Evolutionary conservation across 441 rosid species (phyloP).

Genomic region (Geranium incanum): DNA sequence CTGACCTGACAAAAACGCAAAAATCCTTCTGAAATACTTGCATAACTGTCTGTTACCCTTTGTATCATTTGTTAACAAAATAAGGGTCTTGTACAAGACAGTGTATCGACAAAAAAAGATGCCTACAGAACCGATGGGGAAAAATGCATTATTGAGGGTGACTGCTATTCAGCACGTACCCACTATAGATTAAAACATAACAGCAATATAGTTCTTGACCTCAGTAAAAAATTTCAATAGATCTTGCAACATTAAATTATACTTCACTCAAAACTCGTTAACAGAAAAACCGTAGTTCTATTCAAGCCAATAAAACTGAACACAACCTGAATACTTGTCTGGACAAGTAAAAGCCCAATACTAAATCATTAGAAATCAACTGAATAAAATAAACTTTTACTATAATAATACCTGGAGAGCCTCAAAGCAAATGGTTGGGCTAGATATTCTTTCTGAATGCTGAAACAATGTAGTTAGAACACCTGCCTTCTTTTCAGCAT

Average conservation of each 20-base stretch:
- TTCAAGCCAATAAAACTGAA: not conserved
- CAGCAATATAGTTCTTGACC: not conserved
- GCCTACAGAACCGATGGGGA: not conserved
- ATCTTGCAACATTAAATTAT: not conserved
- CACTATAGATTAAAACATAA: not conserved
- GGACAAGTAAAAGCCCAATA: not conserved
- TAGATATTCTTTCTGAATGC: constrained; percentile 43
- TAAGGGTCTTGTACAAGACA: not conserved
- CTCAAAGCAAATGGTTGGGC: constrained; percentile 63
- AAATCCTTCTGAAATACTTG: not conserved
- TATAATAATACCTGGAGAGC: constrained; percentile 63
- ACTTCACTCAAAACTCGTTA: not conserved
- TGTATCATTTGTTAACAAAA: not conserved
- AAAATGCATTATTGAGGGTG: not conserved
- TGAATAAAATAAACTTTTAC: constrained; percentile 15
- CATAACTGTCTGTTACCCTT: not conserved
- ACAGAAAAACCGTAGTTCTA: not conserved
- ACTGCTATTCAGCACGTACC: not conserved
- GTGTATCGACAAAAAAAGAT: not conserved
- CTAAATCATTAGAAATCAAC: not conserved
- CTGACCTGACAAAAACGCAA: not conserved
- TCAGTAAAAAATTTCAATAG: not conserved
- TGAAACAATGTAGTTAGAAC: constrained; percentile 49
- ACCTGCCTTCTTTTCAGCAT: constrained; percentile 41
- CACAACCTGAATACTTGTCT: not conserved